phyloP scores from a whole-genome alignment of 352 stramenopile species.

The Phytophthora meadii region DNA sequence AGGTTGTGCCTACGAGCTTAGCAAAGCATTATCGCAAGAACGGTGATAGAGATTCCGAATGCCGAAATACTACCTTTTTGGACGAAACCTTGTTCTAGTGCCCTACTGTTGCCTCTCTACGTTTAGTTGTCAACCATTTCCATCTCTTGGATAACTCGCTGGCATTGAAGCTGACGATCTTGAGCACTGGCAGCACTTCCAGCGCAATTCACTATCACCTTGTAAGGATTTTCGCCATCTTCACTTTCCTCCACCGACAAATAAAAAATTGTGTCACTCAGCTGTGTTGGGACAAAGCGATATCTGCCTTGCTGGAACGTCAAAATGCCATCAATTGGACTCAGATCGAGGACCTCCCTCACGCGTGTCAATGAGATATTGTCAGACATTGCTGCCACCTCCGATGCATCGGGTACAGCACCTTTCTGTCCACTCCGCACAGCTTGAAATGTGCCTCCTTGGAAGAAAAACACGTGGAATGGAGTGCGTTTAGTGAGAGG shows the following conservation, averaged over 20 bases:
- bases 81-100: conserved; percentile 7
- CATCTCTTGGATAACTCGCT: conserved; percentile 47
- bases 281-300: conserved; percentile 27
- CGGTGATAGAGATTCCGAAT: conserved; percentile 30
- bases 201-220: conserved; percentile 32
- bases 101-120: background rate
- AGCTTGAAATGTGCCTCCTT: conserved; percentile 41
- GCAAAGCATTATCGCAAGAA: conserved; percentile 19
- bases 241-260: conserved; percentile 34
- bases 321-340: conserved; percentile 64
- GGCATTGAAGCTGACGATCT: conserved; percentile 28
- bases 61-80: conserved; percentile 28
- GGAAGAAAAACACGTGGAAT: conserved; percentile 58
- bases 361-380: conserved; percentile 46
- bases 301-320: conserved; percentile 57
- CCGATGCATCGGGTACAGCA: conserved; percentile 3
- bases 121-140: conserved; percentile 19
- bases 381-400: conserved; percentile 32
- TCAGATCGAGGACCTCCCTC: conserved; percentile 55
- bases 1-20: conserved; percentile 16
- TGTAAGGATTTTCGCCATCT: conserved; percentile 10
- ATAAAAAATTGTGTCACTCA: conserved; percentile 30
- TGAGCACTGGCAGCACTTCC: conserved; percentile 13
- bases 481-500: conserved; percentile 52
- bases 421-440: conserved; percentile 31